phyloP scores from a whole-genome alignment of 495 filamentous ascomycete genomes.

The Polyplosphaeria fusca region DNA sequence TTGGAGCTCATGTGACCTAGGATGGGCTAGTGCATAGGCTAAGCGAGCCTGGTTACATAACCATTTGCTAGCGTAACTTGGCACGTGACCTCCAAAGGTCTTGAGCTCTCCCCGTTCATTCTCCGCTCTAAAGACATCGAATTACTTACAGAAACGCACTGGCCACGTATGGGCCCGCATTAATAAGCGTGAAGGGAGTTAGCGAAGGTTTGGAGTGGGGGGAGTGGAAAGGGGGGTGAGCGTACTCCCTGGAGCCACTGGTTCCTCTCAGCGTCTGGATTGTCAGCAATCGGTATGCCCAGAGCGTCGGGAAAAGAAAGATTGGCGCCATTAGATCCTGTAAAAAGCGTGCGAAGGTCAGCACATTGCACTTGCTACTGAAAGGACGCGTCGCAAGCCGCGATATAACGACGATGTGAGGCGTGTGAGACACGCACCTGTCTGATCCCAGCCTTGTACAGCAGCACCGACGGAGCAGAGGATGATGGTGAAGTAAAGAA shows the following conservation, averaged over 20 bases:
- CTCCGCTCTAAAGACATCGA: too few relatives aligned
- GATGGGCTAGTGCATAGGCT: too few relatives aligned
- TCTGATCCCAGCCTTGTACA: constrained; percentile 29
- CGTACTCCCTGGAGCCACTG: constrained; percentile 63
- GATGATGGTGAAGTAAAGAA: constrained; percentile 55
- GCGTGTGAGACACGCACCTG: constrained; percentile 37
- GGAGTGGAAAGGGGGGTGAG: too few relatives aligned
- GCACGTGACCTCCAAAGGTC: constrained; percentile 15
- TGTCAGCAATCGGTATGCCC: constrained; percentile 27
- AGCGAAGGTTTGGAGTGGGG: too few relatives aligned
- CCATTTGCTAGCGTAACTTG: constrained; percentile 32
- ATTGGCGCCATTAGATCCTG: constrained; percentile 44
- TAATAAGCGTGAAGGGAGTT: constrained; percentile 49
- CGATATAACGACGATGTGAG: too few relatives aligned
- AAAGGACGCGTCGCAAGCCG: too few relatives aligned
- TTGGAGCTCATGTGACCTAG: too few relatives aligned
- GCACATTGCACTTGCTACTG: too few relatives aligned
- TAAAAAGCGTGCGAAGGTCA: too few relatives aligned
- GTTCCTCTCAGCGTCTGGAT: constrained; percentile 44
- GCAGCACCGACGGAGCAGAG: constrained; percentile 45
- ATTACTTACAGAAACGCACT: background rate
- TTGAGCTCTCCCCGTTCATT: too few relatives aligned
- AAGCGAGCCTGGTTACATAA: too few relatives aligned
- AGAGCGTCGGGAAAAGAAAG: constrained; percentile 34
- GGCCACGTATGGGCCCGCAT: constrained; percentile 48